Evolutionary conservation across 495 filamentous ascomycete genomes (phyloP).

Genomic region (Bacidia rubella): DNA sequence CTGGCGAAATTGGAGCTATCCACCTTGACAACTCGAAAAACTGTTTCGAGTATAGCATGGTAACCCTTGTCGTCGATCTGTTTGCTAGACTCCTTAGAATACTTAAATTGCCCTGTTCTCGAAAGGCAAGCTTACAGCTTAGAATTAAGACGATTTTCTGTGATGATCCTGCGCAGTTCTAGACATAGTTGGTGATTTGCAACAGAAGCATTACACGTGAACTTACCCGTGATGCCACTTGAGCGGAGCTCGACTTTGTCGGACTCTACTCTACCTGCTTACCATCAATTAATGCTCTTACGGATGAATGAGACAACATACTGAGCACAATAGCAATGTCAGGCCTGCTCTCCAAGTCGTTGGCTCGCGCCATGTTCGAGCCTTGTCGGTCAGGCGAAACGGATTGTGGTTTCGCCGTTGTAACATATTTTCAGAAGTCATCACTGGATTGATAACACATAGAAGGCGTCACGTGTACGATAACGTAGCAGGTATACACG

Average conservation of each 20-base stretch:
- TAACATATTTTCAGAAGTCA: background rate
- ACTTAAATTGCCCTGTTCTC: background rate
- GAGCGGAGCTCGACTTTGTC: conserved; percentile 40
- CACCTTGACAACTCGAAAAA: conserved; percentile 54
- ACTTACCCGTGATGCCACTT: conserved; percentile 38
- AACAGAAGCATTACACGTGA: conserved; percentile 22
- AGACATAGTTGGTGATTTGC: conserved; percentile 5
- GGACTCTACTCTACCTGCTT: conserved; percentile 35
- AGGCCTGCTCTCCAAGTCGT: conserved; percentile 3
- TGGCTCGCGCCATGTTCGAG: conserved; percentile 2
- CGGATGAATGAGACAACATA: conserved; percentile 1
- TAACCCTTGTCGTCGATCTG: conserved; percentile 59
- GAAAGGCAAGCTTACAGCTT: conserved; percentile 33
- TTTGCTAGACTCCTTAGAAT: conserved; percentile 23
- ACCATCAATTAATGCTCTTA: conserved; percentile 7
- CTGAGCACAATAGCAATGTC: conserved; percentile 17
- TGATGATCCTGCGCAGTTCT: conserved; percentile 52
- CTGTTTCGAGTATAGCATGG: conserved; percentile 64
- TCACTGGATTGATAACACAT: background rate
- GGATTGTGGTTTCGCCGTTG: background rate
- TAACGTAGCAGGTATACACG: too few relatives aligned
- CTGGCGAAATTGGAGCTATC: conserved; percentile 54
- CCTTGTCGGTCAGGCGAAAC: background rate
- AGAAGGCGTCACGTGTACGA: background rate
- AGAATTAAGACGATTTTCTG: conserved; percentile 41